phyloP scores from a whole-genome alignment of 225 moss, liverwort and hornwort genomes.

The Marchantia polymorpha region DNA sequence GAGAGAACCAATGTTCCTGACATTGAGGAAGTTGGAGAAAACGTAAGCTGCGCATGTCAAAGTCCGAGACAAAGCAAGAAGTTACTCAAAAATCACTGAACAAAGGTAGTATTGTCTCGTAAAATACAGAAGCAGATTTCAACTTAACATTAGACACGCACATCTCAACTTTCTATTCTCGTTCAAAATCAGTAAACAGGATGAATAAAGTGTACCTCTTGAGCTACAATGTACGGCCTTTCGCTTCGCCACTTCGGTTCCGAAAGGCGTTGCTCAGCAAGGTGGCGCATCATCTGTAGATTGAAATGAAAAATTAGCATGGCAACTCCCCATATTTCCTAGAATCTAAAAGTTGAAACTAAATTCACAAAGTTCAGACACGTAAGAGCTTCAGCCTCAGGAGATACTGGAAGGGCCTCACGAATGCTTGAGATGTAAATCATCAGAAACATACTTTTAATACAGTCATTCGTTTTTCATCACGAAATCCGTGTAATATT shows the following conservation, averaged over 20 bases:
- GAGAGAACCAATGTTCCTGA: constrained; percentile 60
- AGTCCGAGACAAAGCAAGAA: background rate
- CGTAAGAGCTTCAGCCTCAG: no score
- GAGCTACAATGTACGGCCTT: constrained; percentile 78
- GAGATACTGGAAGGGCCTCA: no score
- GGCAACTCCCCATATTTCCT: background rate
- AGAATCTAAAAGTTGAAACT: background rate
- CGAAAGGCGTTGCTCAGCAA: constrained; percentile 70
- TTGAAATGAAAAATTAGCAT: background rate
- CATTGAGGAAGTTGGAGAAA: constrained; percentile 43
- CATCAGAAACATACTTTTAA: no score
- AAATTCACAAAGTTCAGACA: background rate
- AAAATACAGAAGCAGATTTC: background rate
- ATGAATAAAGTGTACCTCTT: constrained; percentile 50
- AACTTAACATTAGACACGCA: background rate
- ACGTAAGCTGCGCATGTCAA: constrained; percentile 55
- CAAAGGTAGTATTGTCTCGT: background rate
- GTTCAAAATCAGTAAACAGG: background rate
- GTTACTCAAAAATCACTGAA: background rate
- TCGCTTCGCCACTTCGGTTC: constrained; percentile 81
- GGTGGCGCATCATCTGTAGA: constrained; percentile 72
- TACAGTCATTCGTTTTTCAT: no score
- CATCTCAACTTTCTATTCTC: background rate
- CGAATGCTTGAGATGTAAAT: no score
- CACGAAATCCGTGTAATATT: no score